These are phyloP conservation scores for Crotalaria pallida DNA, from an alignment of 306 rosid species.

Conservation along the genomic window DNA sequence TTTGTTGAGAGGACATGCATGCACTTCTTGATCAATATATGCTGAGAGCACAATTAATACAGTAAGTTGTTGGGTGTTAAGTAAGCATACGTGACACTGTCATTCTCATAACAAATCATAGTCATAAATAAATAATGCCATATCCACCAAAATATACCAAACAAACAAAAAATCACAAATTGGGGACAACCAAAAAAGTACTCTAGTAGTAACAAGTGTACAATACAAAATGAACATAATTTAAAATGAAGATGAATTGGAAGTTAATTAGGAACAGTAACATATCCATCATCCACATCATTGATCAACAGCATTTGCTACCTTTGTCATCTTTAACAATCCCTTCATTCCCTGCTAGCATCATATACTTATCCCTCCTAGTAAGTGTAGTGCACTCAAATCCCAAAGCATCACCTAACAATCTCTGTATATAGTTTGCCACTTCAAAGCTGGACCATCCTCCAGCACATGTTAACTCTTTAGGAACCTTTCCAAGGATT, in stretches of 20 bases:
- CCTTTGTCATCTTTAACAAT: slow-evolving; percentile 34
- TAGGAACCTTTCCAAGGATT: slow-evolving; percentile 60
- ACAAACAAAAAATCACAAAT: neutral
- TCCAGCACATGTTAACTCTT: slow-evolving; percentile 53
- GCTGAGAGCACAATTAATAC: neutral
- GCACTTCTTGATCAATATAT: neutral
- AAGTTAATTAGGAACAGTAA: neutral
- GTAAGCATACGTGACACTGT: neutral
- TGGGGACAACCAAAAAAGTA: neutral
- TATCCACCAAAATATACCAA: neutral
- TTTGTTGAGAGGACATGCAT: too few relatives aligned
- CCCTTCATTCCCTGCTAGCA: slow-evolving; percentile 94
- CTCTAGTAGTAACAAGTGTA: neutral
- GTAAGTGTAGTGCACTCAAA: slow-evolving; percentile 75
- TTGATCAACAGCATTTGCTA: neutral
- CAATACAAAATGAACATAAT: neutral
- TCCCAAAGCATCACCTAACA: slow-evolving; percentile 72
- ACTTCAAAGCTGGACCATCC: slow-evolving; percentile 72
- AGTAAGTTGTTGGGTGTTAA: neutral
- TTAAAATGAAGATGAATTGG: neutral
- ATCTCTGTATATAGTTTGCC: slow-evolving; percentile 68
- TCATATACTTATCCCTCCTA: slow-evolving; percentile 84
- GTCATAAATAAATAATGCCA: neutral
- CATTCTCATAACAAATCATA: neutral
- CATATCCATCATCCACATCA: neutral